Evolutionary conservation across 2,329 filamentous ascomycete genomes (phyloP).

Genomic region (Elsinoe arachidis): DNA sequence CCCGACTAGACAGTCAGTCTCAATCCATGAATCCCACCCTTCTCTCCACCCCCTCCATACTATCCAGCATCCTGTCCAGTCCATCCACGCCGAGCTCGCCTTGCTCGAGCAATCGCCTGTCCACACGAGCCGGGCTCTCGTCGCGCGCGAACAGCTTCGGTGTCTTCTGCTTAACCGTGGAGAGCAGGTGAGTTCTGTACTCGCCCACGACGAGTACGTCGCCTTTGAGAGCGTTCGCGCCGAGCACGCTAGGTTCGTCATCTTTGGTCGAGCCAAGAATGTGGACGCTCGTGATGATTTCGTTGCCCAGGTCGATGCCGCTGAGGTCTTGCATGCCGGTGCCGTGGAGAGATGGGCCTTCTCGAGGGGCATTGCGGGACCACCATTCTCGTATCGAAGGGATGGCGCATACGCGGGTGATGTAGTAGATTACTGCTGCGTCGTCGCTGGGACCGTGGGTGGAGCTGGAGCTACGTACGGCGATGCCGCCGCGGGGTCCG

Average conservation of each 20-base stretch:
- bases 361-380: slow-evolving; percentile 24
- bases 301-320: slow-evolving; percentile 33
- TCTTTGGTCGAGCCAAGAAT: slow-evolving; percentile 30
- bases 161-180: slow-evolving; percentile 26
- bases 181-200: slow-evolving; percentile 37
- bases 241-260: background rate
- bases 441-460: slow-evolving; percentile 33
- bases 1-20: background rate
- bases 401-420: slow-evolving; percentile 36
- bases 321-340: slow-evolving; percentile 35
- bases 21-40: slow-evolving; percentile 17
- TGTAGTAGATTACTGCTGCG: slow-evolving; percentile 40
- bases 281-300: slow-evolving; percentile 35
- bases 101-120: slow-evolving; percentile 36
- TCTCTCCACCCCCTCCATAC: slow-evolving; percentile 23
- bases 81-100: slow-evolving; percentile 41
- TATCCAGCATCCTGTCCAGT: slow-evolving; percentile 38
- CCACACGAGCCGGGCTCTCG: slow-evolving; percentile 20
- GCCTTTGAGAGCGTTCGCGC: slow-evolving; percentile 33
- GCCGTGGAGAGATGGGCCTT: slow-evolving; percentile 31
- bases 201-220: slow-evolving; percentile 38
- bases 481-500: slow-evolving; percentile 34
- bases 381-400: slow-evolving; percentile 38
- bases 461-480: slow-evolving; percentile 27
- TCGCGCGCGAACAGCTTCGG: slow-evolving; percentile 26